Percentiles rank a stretch among this genome's conserved stretches.
phyloP scores from a whole-genome alignment of 108 stramenopile genomes.

The Craspedostauros australis region DNA sequence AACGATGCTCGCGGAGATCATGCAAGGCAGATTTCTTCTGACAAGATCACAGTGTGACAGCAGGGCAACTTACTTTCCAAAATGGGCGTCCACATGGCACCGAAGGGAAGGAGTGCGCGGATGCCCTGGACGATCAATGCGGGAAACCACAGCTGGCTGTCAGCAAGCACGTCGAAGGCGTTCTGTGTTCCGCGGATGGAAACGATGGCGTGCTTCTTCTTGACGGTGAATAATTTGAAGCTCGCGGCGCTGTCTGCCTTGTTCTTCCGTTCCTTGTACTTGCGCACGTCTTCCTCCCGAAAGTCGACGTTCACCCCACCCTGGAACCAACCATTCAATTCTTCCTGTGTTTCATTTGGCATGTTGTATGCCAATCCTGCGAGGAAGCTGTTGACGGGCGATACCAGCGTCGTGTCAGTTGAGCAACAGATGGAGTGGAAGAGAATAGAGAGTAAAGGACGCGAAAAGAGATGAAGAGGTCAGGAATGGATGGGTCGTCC shows the following conservation, averaged over 20 bases:
- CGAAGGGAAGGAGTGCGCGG: constrained; percentile 38
- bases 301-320: no score
- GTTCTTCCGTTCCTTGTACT: neutral
- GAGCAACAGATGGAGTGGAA: no score
- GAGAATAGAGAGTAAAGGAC: no score
- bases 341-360: constrained; percentile 24
- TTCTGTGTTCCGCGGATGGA: constrained; percentile 51
- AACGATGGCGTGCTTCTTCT: constrained; percentile 16
- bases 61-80: constrained; percentile 35
- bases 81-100: constrained; percentile 41
- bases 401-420: constrained; percentile 3
- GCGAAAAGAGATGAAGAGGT: no score
- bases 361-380: constrained; percentile 18
- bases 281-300: constrained; percentile 12
- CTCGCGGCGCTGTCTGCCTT: constrained; percentile 32
- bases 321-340: constrained; percentile 46
- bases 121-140: constrained; percentile 35
- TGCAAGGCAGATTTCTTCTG: no score
- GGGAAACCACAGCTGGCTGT: constrained; percentile 51
- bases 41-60: no score
- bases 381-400: constrained; percentile 32
- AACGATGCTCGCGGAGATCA: no score
- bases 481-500: no score
- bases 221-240: constrained; percentile 41
- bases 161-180: constrained; percentile 37